Evolutionary conservation across 176 grass and related monocot genomes (phyloP), one percentile per base, ranked within the genome.

Genomic region (Alloteropsis semialata): DNA sequence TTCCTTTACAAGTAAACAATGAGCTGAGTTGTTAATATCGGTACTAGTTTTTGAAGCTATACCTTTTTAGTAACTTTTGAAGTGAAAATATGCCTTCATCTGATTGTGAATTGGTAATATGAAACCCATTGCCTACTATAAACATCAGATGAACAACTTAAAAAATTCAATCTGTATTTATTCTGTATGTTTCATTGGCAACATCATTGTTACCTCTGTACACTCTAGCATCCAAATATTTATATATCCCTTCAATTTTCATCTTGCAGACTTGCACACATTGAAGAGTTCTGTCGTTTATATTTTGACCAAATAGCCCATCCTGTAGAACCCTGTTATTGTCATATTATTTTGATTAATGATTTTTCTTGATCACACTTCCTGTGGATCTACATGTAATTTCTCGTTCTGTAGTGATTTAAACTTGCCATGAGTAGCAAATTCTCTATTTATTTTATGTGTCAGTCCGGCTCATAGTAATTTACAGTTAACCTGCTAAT

Each of bases 1-100:
- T 88, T 82, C 28, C 30, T 82, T 41, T 62, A 32, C 55, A 82
- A 49, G 29, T 77, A 72, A 51, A 84, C 61, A 30, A 34, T 54
- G 82, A 22, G 6, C 57, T 76, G 50, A 5, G 8, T 70, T 46
- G 61, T 42, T 79, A 65, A 64, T 24, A 56, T 11, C 65, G 63
- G 22, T 18, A 27, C 18, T 69, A 53, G 5, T 28, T 57, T 49
- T 57, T 36, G 48, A 36, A 33, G 8, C 29, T 62, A 41, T 71
- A 33, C 55, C 34, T 49, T 69, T 49, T 86, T 25, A 72, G 51
- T 32, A 72, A 6, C 22, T 83, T 82, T 44, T n/a, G 21, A 84
- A 18, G 28, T 74, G 46, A 74, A 79, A 88, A 41, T 64, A 16
- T 36, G 1, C 46, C 68, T 74, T 62, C 8, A 18, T 82, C 54